A percentile compares a stretch with the other conserved stretches of the same genome.
Conservation (phyloP, 768 basidiomycete genomes). For the Amanita pseudoporphyria region DNA sequence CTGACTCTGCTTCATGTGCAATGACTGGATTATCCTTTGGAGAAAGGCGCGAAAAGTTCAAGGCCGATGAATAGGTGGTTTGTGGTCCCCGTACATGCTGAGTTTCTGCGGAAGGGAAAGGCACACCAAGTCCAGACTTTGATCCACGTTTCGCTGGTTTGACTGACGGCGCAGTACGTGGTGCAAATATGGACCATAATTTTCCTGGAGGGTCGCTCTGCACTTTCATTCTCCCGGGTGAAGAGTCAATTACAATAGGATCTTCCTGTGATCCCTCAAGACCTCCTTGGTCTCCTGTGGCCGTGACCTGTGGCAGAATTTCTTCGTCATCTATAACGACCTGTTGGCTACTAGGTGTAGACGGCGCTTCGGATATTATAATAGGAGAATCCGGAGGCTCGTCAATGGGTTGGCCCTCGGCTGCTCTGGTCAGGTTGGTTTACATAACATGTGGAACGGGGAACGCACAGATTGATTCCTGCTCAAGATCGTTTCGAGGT, state of each 20-base stretch:
- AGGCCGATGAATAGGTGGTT: constrained; percentile 20
- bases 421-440: neutral
- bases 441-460: neutral
- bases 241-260: constrained; percentile 36
- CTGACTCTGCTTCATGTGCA: neutral
- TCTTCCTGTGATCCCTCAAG: constrained; percentile 21
- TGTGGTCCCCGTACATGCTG: constrained; percentile 61
- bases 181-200: constrained; percentile 37
- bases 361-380: neutral
- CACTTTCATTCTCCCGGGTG: constrained; percentile 22
- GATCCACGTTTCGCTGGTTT: constrained; percentile 7
- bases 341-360: neutral
- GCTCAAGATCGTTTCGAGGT: neutral
- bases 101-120: constrained; percentile 37
- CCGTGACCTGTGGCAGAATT: neutral
- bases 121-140: constrained; percentile 17
- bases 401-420: neutral
- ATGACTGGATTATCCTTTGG: neutral
- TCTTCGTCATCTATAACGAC: constrained; percentile 5
- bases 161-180: constrained; percentile 16
- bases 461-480: neutral
- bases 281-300: neutral
- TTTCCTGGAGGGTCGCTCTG: constrained; percentile 18
- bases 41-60: neutral
- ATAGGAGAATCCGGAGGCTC: constrained; percentile 2